phyloP scores from a whole-genome alignment of 2,329 filamentous ascomycete species.

The Talaromyces sp. region DNA sequence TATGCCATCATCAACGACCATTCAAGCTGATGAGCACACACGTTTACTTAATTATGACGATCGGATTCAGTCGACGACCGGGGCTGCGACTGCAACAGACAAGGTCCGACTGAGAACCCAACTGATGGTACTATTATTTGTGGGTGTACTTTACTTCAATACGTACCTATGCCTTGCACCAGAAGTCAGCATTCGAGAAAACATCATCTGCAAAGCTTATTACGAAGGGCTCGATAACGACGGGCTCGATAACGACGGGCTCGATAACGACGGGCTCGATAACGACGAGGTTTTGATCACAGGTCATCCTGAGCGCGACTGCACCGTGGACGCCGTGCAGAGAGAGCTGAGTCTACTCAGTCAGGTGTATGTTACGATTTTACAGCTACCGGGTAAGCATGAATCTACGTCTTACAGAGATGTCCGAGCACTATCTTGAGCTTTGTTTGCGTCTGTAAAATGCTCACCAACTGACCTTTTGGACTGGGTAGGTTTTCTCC shows the following conservation, averaged over 20 bases:
- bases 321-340: conserved; percentile 4
- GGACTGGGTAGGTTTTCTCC: neutral
- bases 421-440: neutral
- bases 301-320: neutral
- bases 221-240: conserved; percentile 3
- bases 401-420: neutral
- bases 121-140: conserved; percentile 5
- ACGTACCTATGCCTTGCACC: conserved; percentile 5
- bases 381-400: conserved; percentile 8
- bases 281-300: neutral
- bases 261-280: conserved; percentile 3
- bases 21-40: conserved; percentile 5
- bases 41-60: conserved; percentile 1
- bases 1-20: conserved; percentile 3
- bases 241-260: neutral
- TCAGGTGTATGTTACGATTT: conserved; percentile 8
- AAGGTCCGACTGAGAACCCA: conserved; percentile 2
- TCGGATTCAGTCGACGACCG: neutral
- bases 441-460: neutral
- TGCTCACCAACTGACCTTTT: neutral
- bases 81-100: neutral
- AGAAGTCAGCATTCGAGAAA: conserved; percentile 6
- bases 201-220: conserved; percentile 7
- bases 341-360: conserved; percentile 5
- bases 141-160: conserved; percentile 3